phyloP scores from a whole-genome alignment of 768 basidiomycete species.

The Mycena polygramma region DNA sequence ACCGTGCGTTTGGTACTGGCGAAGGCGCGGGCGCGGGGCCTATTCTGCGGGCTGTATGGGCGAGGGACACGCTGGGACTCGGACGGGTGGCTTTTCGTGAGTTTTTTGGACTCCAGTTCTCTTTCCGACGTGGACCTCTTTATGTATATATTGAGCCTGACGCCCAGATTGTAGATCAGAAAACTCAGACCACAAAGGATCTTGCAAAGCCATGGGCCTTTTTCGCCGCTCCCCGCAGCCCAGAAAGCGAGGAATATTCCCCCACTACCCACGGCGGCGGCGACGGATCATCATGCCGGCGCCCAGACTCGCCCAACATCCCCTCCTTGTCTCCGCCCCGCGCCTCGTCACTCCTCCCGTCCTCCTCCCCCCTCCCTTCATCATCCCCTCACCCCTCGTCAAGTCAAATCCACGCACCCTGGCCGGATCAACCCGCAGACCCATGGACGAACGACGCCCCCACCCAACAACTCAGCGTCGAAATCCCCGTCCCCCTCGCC shows the following conservation, averaged over 20 bases:
- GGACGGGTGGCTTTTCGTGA: slow-evolving; percentile 71
- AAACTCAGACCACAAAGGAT: slow-evolving; percentile 77
- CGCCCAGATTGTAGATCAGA: slow-evolving; percentile 51
- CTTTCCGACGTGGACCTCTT: too few species aligned
- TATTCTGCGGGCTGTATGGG: slow-evolving; percentile 77
- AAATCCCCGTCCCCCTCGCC: not conserved
- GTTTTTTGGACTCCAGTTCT: slow-evolving; percentile 53
- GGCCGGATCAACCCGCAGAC: too few species aligned
- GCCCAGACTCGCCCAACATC: not conserved
- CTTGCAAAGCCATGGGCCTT: slow-evolving; percentile 75
- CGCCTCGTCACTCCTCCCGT: slow-evolving; percentile 9
- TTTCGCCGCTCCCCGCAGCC: slow-evolving; percentile 9
- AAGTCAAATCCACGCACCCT: too few species aligned
- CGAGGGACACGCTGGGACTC: slow-evolving; percentile 82
- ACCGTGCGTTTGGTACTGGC: slow-evolving; percentile 55
- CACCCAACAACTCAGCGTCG: not conserved
- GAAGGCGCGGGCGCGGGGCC: slow-evolving; percentile 30
- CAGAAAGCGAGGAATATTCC: not conserved
- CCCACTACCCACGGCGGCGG: not conserved
- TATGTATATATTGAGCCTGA: too few species aligned
- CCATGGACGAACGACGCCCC: too few species aligned
- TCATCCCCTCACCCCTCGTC: not conserved
- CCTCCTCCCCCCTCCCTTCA: not conserved
- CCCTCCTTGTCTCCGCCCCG: slow-evolving; percentile 1
- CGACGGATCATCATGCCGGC: not conserved